Evolutionary conservation across 768 basidiomycete species (phyloP), one percentile per base, ranked within the genome.

Genomic region (Boletales sp.): DNA sequence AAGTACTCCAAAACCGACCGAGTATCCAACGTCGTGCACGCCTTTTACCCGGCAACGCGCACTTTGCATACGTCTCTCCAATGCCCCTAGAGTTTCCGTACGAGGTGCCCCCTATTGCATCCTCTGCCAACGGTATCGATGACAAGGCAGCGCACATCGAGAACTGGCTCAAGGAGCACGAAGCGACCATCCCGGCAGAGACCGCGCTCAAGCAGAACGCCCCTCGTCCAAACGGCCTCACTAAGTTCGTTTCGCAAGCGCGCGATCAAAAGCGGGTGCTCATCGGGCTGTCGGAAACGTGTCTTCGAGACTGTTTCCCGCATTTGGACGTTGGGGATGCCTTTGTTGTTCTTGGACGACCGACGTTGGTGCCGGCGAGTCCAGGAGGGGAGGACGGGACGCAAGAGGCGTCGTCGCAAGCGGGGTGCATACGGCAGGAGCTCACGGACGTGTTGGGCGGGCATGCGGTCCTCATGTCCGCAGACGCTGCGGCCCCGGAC

Each of bases 241-340:
- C 70, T 48, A 81, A 80, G 57, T 79, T 81, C 53, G 71, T 70
- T 40, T 67, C 76, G 8, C 68, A 73, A 57, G 72, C 74, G 43
- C 70, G 83, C 45, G 77, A 83, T 48, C 74, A 79, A 42, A 71
- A 68, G 4, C 71, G 79, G 41, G 72, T 75, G 41, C 81, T 97
- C 35, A 74, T 97, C 15, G 91, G 83, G 5, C 56, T 98, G 15
- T 83, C 92, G 1, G 77, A 80, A 42, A 75, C 78, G 2, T 82
- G 83, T 12, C 62, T 92, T 39, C 68, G 75, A 29, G 92, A 95
- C 56, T 89, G 84, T 57, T 65, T 97, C 9, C 94, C 94, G 0
- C 81, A 84, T 55, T 74, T 98, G 17, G 87, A 95, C 50, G 85
- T 92, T 11, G 94, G 94, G 4, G 91, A 97, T 62, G 83, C 89